These are phyloP conservation scores for Pichia kluyveri DNA, from an alignment of 805 yeast genomes.

Conservation along the genomic window DNA sequence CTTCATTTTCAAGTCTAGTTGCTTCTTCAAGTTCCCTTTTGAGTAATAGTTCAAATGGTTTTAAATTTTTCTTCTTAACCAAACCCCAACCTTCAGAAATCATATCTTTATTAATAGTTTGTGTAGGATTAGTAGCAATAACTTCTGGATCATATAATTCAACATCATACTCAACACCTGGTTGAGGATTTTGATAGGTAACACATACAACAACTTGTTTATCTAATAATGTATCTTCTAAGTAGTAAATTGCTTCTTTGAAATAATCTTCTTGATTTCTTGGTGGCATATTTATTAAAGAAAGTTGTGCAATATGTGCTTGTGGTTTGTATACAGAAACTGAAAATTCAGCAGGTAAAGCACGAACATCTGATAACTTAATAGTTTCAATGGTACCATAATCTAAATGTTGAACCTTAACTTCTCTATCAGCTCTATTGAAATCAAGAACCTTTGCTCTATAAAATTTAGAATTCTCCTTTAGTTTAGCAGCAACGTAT, in stretches of 20 bases:
- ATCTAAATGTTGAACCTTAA: conserved; percentile 51
- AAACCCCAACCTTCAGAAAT: conserved; percentile 54
- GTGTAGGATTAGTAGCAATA: conserved; percentile 42
- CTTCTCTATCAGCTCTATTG: conserved; percentile 35
- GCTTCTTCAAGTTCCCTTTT: conserved; percentile 31
- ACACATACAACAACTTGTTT: conserved; percentile 48
- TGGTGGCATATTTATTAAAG: conserved; percentile 52
- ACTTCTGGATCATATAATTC: conserved; percentile 49
- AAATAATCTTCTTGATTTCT: conserved; percentile 43
- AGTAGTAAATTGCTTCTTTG: conserved; percentile 41
- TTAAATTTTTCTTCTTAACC: conserved; percentile 31
- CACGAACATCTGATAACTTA: conserved; percentile 35
- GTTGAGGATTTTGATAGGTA: conserved; percentile 28
- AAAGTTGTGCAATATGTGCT: conserved; percentile 46
- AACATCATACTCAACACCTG: conserved; percentile 39
- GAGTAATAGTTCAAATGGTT: conserved; percentile 29
- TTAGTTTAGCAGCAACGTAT: conserved; percentile 43
- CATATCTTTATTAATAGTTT: conserved; percentile 52
- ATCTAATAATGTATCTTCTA: conserved; percentile 45
- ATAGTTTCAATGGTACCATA: conserved; percentile 48
- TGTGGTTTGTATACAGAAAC: conserved; percentile 36
- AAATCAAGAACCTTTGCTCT: conserved; percentile 45
- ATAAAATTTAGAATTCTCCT: conserved; percentile 45
- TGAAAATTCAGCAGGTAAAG: conserved; percentile 43
- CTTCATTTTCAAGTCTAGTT: conserved; percentile 35